Conservation (phyloP, 257 asterid genomes). For the Salvia rosmarinus region DNA sequence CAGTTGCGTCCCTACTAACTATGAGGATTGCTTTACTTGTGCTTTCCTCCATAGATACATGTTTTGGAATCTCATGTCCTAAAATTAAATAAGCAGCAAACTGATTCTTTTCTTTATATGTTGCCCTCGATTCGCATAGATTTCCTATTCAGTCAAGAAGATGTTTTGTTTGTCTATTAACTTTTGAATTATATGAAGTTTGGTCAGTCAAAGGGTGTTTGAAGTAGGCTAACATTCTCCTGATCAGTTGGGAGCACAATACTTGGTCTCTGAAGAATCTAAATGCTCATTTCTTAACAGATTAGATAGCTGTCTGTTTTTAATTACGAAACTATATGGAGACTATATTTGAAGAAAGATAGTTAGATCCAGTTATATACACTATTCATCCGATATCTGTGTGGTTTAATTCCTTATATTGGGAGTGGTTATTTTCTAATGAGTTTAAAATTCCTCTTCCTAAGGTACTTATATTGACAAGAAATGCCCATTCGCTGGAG, state of each 20-base stretch:
- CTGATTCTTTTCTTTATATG: neutral
- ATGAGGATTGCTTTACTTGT: neutral
- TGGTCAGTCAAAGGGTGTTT: constrained; percentile 5
- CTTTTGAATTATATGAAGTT: neutral
- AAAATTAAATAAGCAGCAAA: neutral
- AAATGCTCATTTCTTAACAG: neutral
- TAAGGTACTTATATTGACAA: constrained; percentile 33
- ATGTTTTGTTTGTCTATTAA: neutral
- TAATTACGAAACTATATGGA: neutral
- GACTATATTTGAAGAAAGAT: neutral
- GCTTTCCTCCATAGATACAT: neutral
- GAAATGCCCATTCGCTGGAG: no score
- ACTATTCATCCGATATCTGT: no score
- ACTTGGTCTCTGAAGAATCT: neutral
- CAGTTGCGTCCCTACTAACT: neutral
- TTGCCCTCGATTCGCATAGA: neutral
- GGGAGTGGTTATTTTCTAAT: neutral
- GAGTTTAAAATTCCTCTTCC: constrained; percentile 15
- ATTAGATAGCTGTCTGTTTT: neutral
- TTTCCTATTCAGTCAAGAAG: neutral
- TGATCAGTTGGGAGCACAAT: neutral
- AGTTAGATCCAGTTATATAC: neutral
- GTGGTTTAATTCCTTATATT: neutral
- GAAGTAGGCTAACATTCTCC: neutral
- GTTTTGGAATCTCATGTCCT: neutral